phyloP scores from a whole-genome alignment of 805 yeast species.

The Zygosaccharomyces pseudorouxii region DNA sequence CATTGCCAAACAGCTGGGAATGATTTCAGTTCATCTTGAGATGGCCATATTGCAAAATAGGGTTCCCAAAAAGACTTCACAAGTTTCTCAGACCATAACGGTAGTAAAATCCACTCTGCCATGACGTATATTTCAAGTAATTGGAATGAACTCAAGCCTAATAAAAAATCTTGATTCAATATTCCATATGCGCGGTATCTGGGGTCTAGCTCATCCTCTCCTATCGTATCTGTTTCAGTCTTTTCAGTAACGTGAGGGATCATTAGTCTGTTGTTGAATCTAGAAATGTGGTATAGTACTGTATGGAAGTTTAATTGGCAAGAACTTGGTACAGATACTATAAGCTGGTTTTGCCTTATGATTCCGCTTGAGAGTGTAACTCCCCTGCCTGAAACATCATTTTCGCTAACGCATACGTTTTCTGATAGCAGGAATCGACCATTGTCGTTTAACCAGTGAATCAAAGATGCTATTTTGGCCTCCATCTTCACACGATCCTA shows the following conservation, averaged over 20 bases:
- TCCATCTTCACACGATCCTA: slow-evolving; percentile 13
- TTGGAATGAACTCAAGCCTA: slow-evolving; percentile 54
- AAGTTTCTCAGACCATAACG: slow-evolving; percentile 19
- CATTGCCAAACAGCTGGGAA: slow-evolving; percentile 64
- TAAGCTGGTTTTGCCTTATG: slow-evolving; percentile 40
- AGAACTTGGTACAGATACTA: slow-evolving; percentile 55
- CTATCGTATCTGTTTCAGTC: not conserved
- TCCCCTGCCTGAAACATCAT: slow-evolving; percentile 57
- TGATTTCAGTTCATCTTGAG: slow-evolving; percentile 43
- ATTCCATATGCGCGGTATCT: slow-evolving; percentile 32
- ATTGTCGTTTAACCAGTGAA: slow-evolving; percentile 34
- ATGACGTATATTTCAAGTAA: slow-evolving; percentile 45
- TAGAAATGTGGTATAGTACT: slow-evolving; percentile 42
- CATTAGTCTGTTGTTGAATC: slow-evolving; percentile 28
- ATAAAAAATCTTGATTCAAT: slow-evolving; percentile 36
- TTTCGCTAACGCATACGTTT: slow-evolving; percentile 40
- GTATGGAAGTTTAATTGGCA: slow-evolving; percentile 57
- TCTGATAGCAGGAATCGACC: slow-evolving; percentile 35
- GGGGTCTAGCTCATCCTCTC: slow-evolving; percentile 17
- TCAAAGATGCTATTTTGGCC: slow-evolving; percentile 19
- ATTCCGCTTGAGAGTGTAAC: slow-evolving; percentile 40
- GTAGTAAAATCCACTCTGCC: slow-evolving; percentile 29
- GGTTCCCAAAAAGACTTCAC: slow-evolving; percentile 58
- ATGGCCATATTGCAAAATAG: slow-evolving; percentile 63
- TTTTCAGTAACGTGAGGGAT: slow-evolving; percentile 12